Base-by-base conservation (phyloP, 116 monocot genomes). In the Trichopus zeylanicus region DNA sequence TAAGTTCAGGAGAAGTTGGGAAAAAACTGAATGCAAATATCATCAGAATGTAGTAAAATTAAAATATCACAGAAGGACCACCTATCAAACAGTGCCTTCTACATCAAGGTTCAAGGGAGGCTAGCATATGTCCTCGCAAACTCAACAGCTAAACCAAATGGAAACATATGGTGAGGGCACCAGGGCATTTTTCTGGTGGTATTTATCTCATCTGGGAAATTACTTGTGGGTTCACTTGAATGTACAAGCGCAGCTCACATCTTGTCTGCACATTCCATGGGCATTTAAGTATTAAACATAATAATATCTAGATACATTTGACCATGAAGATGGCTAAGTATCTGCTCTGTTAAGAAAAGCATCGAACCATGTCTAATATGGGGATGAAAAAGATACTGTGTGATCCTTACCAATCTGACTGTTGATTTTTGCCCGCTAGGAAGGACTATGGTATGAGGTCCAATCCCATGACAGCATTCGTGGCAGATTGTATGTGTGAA, bases 391-490 rank as follows among this genome's bases (percentile, higher is more conserved):
- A 51, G 51, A 24, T 1, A 16, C 42, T 16, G 1, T 16, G 3
- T 15, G n/a, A 3, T 42, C 13, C 22, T 38, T 21, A 97, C 97
- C 84, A 79, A 57, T 82, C 97, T 74, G 48, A 97, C 97, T 66
- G 97, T 97, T 63, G 97, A 97, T 48, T 84, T 56, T 70, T 75
- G 66, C 66, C 97, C 97, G 72, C 55, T 73, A 69, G 97, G 91
- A 75, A 91, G 87, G 59, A 56, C 61, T 48, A 97, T 97, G 10
- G 81, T 62, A 75, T 97, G 91, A 47, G 97, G 97, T 72, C 97
- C 97, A 78, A 97, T 97, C 47, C 97, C 97, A 77, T 91, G 97
- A 47, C 97, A 97, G 37, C 97, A 97, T 65, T 97, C 91, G 73
- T 97, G 97, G 53, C 97, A 97, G 62, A 97, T 75, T 38, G 81